Evolutionary conservation across 495 filamentous ascomycete genomes (phyloP), one percentile per base, ranked within the genome.

Genomic region (Annulohypoxylon nitens): DNA sequence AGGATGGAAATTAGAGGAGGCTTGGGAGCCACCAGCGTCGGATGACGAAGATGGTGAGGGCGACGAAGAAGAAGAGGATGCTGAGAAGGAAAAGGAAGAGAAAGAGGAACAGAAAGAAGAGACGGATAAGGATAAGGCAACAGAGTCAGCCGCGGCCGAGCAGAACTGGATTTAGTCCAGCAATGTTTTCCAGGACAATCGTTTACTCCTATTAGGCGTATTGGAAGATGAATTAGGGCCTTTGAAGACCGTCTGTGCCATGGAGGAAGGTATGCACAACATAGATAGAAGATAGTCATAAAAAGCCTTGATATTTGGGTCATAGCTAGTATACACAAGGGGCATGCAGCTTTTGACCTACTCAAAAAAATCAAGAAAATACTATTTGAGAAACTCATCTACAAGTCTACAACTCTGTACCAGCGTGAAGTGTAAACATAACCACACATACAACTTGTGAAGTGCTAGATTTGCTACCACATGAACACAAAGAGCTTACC

Each of bases 1-100:
- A 75, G 93, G 92, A 0, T 80, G 95, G 74, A 97, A 95, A 76
- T 83, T 97, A 12, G 93, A 95, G 82, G 93, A 95, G 69, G 91
- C 91, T 4, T 97, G 93, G 86, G 89, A 89, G 36, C 93, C 93
- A 11, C 91, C 92, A 6, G 83, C 81, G 14, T 78, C 81, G 5
- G 86, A 89, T 33, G 88, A 91, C 5, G 87, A 89, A 33, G 86
- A 89, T 1, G 86, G 87, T 5, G 85, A 88, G 0, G 87, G 83
- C 12, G 84, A 84, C 8, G 83, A 86, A 12, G 81, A 77, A 2
- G 81, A 83, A 6, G 80, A 76, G 4, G 75, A 30, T 30, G 30
- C 2, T 30, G 81, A 77, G 2, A 80, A 83, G 7, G 80, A 76
- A 7, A 74, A 80, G 0, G 80, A 71, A 8, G 71, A 63, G 16